phyloP scores from a whole-genome alignment of 2,329 filamentous ascomycete genomes.

The Fonsecaea erecta region DNA sequence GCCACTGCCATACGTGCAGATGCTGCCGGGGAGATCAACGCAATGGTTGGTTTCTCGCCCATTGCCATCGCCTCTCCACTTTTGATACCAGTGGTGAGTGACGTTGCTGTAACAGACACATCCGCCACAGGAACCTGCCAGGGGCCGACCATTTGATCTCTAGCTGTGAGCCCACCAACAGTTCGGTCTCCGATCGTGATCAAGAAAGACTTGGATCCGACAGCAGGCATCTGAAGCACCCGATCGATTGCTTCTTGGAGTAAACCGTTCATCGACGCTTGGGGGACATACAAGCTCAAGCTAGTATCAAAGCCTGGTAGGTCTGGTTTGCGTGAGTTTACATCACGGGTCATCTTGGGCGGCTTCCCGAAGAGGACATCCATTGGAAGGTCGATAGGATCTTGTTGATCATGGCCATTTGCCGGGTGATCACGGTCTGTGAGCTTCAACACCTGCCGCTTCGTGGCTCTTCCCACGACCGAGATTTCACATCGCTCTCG shows the following conservation, averaged over 20 bases:
- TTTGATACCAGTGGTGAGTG: slow-evolving; percentile 71
- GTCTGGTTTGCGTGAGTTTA: slow-evolving; percentile 69
- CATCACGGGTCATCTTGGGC: slow-evolving; percentile 76
- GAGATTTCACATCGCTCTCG: slow-evolving; percentile 93
- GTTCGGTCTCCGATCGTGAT: slow-evolving; percentile 95
- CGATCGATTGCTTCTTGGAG: slow-evolving; percentile 75
- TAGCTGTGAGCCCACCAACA: slow-evolving; percentile 83
- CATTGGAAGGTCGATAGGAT: slow-evolving; percentile 88
- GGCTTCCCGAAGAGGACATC: slow-evolving; percentile 85
- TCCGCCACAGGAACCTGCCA: slow-evolving; percentile 96
- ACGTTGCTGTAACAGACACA: slow-evolving; percentile 87
- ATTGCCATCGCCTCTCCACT: slow-evolving; percentile 97
- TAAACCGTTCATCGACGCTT: slow-evolving; percentile 56
- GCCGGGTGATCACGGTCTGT: slow-evolving; percentile 73
- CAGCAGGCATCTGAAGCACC: slow-evolving; percentile 82
- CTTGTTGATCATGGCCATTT: slow-evolving; percentile 63
- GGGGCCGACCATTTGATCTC: slow-evolving; percentile 94
- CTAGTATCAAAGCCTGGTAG: slow-evolving; percentile 76
- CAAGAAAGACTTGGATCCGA: slow-evolving; percentile 95
- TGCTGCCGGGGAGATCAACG: slow-evolving; percentile 84
- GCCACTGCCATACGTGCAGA: slow-evolving; percentile 96
- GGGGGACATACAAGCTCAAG: slow-evolving; percentile 69
- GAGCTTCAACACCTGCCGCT: slow-evolving; percentile 74
- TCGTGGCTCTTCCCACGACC: slow-evolving; percentile 79
- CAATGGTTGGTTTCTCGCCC: slow-evolving; percentile 88